Evolutionary conservation across 73 alveolate species (phyloP), one percentile per base, ranked within the genome.

Genomic region (Tetrahymena borealis): DNA sequence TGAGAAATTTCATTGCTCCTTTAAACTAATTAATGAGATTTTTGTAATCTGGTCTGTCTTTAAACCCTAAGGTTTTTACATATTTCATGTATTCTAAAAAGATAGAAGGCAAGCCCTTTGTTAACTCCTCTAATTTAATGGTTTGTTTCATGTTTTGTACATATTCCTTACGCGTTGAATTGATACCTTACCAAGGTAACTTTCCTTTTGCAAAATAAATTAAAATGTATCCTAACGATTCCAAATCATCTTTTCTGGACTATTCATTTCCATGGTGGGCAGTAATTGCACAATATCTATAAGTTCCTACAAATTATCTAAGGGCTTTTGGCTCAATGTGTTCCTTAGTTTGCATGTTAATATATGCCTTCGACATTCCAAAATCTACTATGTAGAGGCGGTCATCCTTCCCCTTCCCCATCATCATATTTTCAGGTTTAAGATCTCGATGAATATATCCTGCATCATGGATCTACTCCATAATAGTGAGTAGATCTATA

Each of bases 271-370:
- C 99, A 13, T 95, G 12, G 95, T 38, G 31, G 96, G 90, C 11
- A 97, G 98, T 94, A 94, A 97, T 37, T 97, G 97, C 36, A 96
- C 98, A 32, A 98, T 97, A 28, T 98, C 99, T n/a, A 97, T 97
- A 33, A 96, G 90, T n/a, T 96, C 96, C 91, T 92, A 91, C 37
- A 93, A 91, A 32, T 97, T 96, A 91, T 91, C 93, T 39, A 91
- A 96, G 33, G 93, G 96, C 38, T 95, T 97, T 40, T 97, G 99
- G 85, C 13, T 60, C 85, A 60, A 60, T 60, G 28, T 41, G 42
- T 94, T 40, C 96, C 97, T 43, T 98, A 96, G 78, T 92, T 91
- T 2, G 96, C 96, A 91, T 98, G 91, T 94, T 94, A 97, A 91
- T 97, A 94, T 96, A 60, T n/a, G 85, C 85, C 85, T 98, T 98